A percentile compares a stretch with the other conserved stretches of the same genome.
Conservation (phyloP, 2,329 filamentous ascomycete species). For the Leptosphaerulina australis region DNA sequence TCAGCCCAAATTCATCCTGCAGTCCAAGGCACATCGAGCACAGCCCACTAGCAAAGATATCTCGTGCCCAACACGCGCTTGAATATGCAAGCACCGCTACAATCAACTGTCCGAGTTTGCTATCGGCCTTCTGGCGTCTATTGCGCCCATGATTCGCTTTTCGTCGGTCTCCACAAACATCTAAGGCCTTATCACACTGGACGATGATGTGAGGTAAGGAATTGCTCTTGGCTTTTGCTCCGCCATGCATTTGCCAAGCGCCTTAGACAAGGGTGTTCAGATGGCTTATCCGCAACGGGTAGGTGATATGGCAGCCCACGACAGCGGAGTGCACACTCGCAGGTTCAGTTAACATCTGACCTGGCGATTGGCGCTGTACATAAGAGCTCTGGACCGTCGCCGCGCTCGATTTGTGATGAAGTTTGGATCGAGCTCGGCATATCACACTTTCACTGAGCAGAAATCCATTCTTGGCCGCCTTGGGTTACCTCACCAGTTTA, state of each 20-base stretch:
- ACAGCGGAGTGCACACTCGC: slow-evolving; percentile 20
- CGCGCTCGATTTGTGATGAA: slow-evolving; percentile 15
- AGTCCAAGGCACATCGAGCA: slow-evolving; percentile 11
- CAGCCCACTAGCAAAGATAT: neutral
- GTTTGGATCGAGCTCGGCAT: slow-evolving; percentile 15
- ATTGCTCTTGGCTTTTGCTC: slow-evolving; percentile 20
- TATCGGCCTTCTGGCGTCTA: slow-evolving; percentile 15
- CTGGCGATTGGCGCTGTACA: slow-evolving; percentile 31
- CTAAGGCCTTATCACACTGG: slow-evolving; percentile 20
- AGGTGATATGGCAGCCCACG: slow-evolving; percentile 25
- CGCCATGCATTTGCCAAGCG: slow-evolving; percentile 28
- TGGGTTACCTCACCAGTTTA: slow-evolving; percentile 25
- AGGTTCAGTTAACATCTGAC: slow-evolving; percentile 21
- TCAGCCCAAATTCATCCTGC: slow-evolving; percentile 14
- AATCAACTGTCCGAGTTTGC: neutral
- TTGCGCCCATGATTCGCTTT: slow-evolving; percentile 8
- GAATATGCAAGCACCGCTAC: neutral
- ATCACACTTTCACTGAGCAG: slow-evolving; percentile 21
- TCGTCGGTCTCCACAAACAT: slow-evolving; percentile 19
- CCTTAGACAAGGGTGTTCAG: slow-evolving; percentile 19
- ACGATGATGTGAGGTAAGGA: slow-evolving; percentile 18
- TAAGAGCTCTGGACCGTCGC: slow-evolving; percentile 20
- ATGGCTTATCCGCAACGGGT: slow-evolving; percentile 24
- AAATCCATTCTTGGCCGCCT: slow-evolving; percentile 29
- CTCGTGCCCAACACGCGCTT: slow-evolving; percentile 1